Evolutionary conservation across 2,329 filamentous ascomycete species (phyloP), one percentile per base, ranked within the genome.

Genomic region (Ophiostoma quercus): DNA sequence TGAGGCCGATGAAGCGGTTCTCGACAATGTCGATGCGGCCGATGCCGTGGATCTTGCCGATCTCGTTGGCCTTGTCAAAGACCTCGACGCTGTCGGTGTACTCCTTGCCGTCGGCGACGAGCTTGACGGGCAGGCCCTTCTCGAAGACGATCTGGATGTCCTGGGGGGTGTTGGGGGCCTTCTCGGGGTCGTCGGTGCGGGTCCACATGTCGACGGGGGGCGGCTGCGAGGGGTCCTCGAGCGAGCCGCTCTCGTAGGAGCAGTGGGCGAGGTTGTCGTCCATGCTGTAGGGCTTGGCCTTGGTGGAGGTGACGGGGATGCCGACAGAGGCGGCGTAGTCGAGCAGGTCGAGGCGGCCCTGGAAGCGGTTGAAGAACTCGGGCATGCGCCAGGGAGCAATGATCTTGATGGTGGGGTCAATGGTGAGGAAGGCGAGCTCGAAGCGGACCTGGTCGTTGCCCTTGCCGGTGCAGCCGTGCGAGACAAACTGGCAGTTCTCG

Each of bases 1-100:
- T 94, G 75, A 94, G 84, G 73, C 91, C 91, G 77, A 92, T 79
- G 72, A 80, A 81, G 69, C 91, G 86, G 82, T 91, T 91, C 77
- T 92, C 90, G 72, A 94, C 91, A 77, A 94, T 94, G 79, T 94
- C 91, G 74, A 94, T 89, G 76, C 92, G 84, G 76, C 91, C 92
- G 74, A 94, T 86, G 78, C 92, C 92, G 81, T 92, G 83, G 73
- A 83, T 84, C 78, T 87, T 85, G 73, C 87, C 92, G 73, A 94
- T 89, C 71, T 86, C 82, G 81, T 94, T 94, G 75, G 87, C 84
- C 70, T 86, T 84, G 72, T 87, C 82, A 83, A 94, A 94, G 70
- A 94, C 82, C 77, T 90, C 88, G 70, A 92, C 84, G 5, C 87
- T 83, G 76, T 90, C 89, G 70, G 90, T 92, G 74, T 87, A 83